Conservation (phyloP, 129 eudicot species). For the Ambrosia artemisiifolia region DNA sequence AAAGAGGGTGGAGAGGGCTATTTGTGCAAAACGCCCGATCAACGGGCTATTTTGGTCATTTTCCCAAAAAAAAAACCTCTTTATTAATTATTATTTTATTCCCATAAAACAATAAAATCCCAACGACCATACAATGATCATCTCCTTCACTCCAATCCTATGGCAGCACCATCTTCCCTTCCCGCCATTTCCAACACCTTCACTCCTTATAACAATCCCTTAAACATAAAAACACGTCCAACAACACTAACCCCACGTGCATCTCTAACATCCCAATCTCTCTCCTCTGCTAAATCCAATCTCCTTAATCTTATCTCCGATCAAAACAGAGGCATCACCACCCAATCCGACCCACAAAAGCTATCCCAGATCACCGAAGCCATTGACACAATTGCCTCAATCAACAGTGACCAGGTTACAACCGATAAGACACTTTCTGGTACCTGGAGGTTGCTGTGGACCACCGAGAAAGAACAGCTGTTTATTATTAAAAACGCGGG, state of each 20-base stretch:
- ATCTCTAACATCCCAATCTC: conserved; percentile 61
- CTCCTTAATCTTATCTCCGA: conserved; percentile 73
- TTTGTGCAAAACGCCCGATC: no score
- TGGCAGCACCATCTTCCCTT: conserved; percentile 55
- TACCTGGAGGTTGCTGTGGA: conserved; percentile 94
- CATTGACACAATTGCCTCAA: conserved; percentile 50
- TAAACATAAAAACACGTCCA: conserved; percentile 14
- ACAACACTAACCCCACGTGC: conserved; percentile 39
- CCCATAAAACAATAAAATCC: not conserved
- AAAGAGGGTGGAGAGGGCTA: no score
- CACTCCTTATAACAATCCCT: conserved; percentile 21
- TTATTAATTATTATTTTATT: no score
- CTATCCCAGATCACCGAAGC: conserved; percentile 61
- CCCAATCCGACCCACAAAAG: conserved; percentile 64
- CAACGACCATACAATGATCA: conserved; percentile 29
- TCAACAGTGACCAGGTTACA: conserved; percentile 58
- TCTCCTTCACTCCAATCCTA: conserved; percentile 33
- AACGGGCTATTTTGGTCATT: no score
- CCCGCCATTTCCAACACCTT: conserved; percentile 56
- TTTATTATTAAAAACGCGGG: conserved; percentile 65
- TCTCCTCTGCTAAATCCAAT: conserved; percentile 54
- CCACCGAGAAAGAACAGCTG: conserved; percentile 92
- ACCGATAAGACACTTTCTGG: conserved; percentile 61
- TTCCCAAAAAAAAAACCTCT: no score
- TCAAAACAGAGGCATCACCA: conserved; percentile 76